Base-by-base conservation (phyloP, 2,329 filamentous ascomycete genomes). In the Hypoxylon sp. region DNA sequence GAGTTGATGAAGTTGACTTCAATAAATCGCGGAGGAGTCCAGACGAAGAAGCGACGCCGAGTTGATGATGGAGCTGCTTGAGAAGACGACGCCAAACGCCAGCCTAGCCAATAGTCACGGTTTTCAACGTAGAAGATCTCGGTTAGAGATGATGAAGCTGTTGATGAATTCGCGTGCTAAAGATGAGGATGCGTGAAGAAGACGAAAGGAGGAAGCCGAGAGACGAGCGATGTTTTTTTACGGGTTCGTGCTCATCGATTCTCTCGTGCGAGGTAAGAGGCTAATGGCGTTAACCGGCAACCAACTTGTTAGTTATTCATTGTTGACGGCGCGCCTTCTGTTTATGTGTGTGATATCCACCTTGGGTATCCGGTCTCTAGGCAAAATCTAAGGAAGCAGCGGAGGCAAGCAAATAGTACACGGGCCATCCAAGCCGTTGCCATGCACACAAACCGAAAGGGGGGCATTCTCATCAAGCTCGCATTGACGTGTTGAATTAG, bases 81-180 rank as follows among this genome's bases (percentile, higher is more conserved):
- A 26, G 26, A 27, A 23, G n/a, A 37, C 33, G 18, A 41, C 58
- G 53, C 60, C 54, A 63, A 65, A 69, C 64, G 51, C n/a, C 56
- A 60, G 55, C 29, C 57, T 67, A 71, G 67, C 67, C 68, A 69
- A 71, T 70, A 70, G 61, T 40, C 63, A 55, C 64, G 55, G 55
- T 61, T 63, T 56, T 59, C 55, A 48, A 63, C 58, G 56, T 60
- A 52, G 56, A 55, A 66, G 61, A 62, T 58, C 43, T 60, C 43
- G 58, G 40, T 56, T 64, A 59, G 53, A 56, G 54, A 58, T 67
- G 65, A 67, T 71, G 68, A 62, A 61, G 59, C 59, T 69, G 48
- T 61, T 41, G 63, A 65, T 59, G 54, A 63, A 65, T 69, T 63
- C 35, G 66, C 54, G 49, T 52, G 23, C 15, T 62, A 63, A 64